Base-by-base conservation (phyloP, 768 basidiomycete genomes). In the Termitomyces eurrhizus region DNA sequence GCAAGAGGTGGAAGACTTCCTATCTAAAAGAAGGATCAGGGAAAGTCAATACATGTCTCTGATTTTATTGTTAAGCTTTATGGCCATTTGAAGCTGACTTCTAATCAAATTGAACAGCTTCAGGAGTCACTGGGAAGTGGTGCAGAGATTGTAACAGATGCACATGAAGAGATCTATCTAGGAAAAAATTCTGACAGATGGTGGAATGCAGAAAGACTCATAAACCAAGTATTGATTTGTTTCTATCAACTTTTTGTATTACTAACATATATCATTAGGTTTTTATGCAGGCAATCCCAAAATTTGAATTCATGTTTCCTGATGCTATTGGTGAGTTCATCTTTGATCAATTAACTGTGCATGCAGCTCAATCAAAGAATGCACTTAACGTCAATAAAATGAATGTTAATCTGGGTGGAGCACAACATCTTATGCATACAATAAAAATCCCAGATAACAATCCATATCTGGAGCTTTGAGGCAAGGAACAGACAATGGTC, bases 151-250 rank as follows among this genome's bases (percentile, higher is more conserved):
- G n/a, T n/a, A n/a, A n/a, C n/a, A n/a, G n/a, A 68, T 65, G 59
- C 61, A 14, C 36, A 61, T 37, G 56, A 66, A 32, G 62, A 64
- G 24, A 69, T 69, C 16, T 69, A 63, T 56, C 65, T 64, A 5
- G 66, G 66, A 36, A 66, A 65, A 45, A 65, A 67, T 56, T 52
- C 59, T 3, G 58, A 68, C 60, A 57, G 62, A 7, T 68, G 62
- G 64, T 68, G 67, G 67, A 64, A 68, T 55, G 59, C 62, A 51
- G 44, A 66, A 29, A 52, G 66, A 56, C 55, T 70, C 0, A 68
- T 65, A 18, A 56, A 61, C 26, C 64, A 67, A 64, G 54, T 65
- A 37, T n/a, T n/a, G n/a, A n/a, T n/a, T n/a, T 36, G 39, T 52
- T 41, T 13, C 37, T 65, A 24, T 56, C 61, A 18, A n/a, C n/a